Evolutionary conservation across 1,284 basidiomycete genomes (phyloP), one percentile per base, ranked within the genome.

Genomic region (Leucoagaricus sp.): DNA sequence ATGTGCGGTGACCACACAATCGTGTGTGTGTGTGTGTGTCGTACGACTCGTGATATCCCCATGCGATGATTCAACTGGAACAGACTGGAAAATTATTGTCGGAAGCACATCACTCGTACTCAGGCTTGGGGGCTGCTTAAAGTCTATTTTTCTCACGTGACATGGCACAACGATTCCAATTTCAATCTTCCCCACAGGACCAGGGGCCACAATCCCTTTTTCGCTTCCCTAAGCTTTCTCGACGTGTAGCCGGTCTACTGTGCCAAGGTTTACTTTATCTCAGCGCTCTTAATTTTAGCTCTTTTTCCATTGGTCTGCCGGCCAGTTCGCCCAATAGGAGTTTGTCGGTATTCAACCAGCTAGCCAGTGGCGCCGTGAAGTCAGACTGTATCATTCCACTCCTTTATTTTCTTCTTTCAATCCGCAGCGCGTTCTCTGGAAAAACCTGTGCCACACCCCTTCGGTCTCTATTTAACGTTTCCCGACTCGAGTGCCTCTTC

Each of bases 171-270:
- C 31, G 31, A 33, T 33, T 33, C 31, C 49, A 41, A 19, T 51
- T 17, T 10, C 25, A 40, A 33, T 33, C 31, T 19, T 41, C 36
- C 49, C 15, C 10, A 26, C 44, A 28, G n/a, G n/a, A n/a, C n/a
- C n/a, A n/a, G n/a, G n/a, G n/a, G n/a, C n/a, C n/a, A n/a, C n/a
- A 33, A 6, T 33, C 12, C 36, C 36, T 38, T n/a, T 38, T 13
- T 38, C 13, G 15, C 4, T 38, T 38, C 13, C 17, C 36, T 44
- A 7, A 40, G 8, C 12, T 7, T 19, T 44, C 41, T 25, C 15
- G 28, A 7, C 44, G 21, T n/a, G 50, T 53, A 53, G 56, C 56
- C 19, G 56, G 56, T 53, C 56, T 49, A 53, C 51, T 29, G 17
- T 15, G 28, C 21, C 21, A 29, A n/a, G n/a, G n/a, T n/a, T n/a